Evolutionary conservation across 2,329 filamentous ascomycete species (phyloP).

Genomic region (Ceratocystis albifundus): DNA sequence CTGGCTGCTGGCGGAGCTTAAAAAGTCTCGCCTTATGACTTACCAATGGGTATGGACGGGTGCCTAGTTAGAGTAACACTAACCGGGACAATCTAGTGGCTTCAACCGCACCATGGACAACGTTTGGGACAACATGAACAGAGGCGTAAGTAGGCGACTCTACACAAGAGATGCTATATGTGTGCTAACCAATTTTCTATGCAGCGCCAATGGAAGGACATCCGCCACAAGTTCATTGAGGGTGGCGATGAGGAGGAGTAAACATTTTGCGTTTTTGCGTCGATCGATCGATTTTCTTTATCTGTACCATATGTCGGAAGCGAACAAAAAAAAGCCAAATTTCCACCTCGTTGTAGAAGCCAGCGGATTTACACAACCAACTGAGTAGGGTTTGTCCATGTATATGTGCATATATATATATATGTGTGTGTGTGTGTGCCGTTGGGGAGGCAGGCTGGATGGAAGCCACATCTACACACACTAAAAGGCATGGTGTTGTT

Average conservation of each 20-base stretch:
- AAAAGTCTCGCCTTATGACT: no score
- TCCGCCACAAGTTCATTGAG: constrained; percentile 78
- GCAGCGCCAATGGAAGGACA: constrained; percentile 99
- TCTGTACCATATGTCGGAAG: constrained; percentile 18
- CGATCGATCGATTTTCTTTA: constrained; percentile 7
- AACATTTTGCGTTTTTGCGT: constrained; percentile 23
- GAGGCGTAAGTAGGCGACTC: constrained; percentile 56
- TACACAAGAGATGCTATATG: neutral
- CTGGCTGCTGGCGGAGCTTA: no score
- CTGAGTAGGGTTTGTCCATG: neutral
- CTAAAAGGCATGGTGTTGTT: no score
- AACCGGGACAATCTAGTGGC: constrained; percentile 42
- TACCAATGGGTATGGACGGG: neutral
- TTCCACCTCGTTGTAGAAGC: constrained; percentile 10
- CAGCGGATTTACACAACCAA: neutral
- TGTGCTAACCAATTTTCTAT: constrained; percentile 5
- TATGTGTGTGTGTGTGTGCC: no score
- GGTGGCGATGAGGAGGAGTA: constrained; percentile 54
- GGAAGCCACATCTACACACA: no score
- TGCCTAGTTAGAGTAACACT: neutral
- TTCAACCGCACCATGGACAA: constrained; percentile 74
- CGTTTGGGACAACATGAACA: constrained; percentile 85
- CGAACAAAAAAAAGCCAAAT: constrained; percentile 21
- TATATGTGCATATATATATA: no score
- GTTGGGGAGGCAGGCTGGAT: no score